A percentile compares a stretch with the other conserved stretches of the same genome.
Conservation (phyloP, 768 basidiomycete species). For the Cystobasidium onofrii region DNA sequence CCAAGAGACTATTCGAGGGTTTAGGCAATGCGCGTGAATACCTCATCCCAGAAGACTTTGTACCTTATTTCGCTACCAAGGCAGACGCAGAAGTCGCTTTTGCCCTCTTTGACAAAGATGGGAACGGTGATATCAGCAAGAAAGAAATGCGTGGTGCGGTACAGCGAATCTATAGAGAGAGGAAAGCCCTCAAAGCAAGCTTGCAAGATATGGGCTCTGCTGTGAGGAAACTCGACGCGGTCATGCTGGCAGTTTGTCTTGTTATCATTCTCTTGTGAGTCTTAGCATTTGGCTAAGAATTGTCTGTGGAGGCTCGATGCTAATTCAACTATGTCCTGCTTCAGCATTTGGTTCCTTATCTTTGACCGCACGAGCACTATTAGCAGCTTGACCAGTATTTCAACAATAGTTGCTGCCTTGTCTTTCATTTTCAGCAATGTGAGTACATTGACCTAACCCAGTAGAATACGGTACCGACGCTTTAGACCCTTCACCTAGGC, state of each 20-base stretch:
- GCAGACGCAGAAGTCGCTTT: slow-evolving; percentile 64
- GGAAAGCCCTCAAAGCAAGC: slow-evolving; percentile 61
- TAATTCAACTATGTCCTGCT: too few species aligned
- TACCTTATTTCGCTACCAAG: slow-evolving; percentile 64
- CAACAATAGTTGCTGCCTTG: slow-evolving; percentile 71
- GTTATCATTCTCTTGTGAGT: slow-evolving; percentile 54
- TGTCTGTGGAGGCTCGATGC: too few species aligned
- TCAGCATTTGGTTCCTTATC: slow-evolving; percentile 59
- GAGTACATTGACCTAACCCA: background rate
- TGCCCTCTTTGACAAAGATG: slow-evolving; percentile 65
- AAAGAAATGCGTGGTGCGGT: slow-evolving; percentile 75
- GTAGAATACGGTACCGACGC: background rate
- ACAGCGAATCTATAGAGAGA: slow-evolving; percentile 62
- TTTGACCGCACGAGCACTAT: slow-evolving; percentile 62
- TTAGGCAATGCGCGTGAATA: slow-evolving; percentile 23
- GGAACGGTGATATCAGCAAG: slow-evolving; percentile 71
- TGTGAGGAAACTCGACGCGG: slow-evolving; percentile 69
- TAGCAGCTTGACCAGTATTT: slow-evolving; percentile 66
- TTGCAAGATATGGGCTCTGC: slow-evolving; percentile 63
- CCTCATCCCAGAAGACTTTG: slow-evolving; percentile 52
- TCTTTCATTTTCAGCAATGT: slow-evolving; percentile 75
- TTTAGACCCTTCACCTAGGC: slow-evolving; percentile 39
- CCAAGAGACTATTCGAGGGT: slow-evolving; percentile 35
- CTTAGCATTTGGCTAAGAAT: too few species aligned
- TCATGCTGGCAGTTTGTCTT: slow-evolving; percentile 57